A percentile compares a stretch with the other conserved stretches of the same genome.
phyloP scores from a whole-genome alignment of 2,329 filamentous ascomycete species.

The Fusarium nodosum region DNA sequence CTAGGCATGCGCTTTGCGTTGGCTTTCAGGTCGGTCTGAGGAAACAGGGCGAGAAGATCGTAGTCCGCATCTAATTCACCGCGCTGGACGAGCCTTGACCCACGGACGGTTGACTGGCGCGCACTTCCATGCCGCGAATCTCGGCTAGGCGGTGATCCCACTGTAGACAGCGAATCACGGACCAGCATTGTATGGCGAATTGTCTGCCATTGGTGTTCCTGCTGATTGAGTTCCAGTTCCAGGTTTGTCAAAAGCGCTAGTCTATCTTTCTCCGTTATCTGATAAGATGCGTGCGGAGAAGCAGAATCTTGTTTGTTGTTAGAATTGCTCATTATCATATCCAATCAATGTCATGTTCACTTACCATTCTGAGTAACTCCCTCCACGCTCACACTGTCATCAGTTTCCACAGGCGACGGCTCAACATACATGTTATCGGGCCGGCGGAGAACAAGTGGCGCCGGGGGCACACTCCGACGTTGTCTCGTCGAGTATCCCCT shows the following conservation, averaged over 20 bases:
- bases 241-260: conserved; percentile 69
- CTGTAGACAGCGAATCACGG: conserved; percentile 65
- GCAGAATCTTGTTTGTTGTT: conserved; percentile 23
- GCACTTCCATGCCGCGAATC: conserved; percentile 43
- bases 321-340: conserved; percentile 16
- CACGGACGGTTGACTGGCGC: conserved; percentile 16
- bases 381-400: conserved; percentile 64
- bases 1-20: conserved; percentile 26
- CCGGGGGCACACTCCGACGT: conserved; percentile 69
- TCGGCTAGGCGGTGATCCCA: conserved; percentile 52
- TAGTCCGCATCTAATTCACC: conserved; percentile 32
- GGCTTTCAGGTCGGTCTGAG: conserved; percentile 31
- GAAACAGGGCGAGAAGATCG: conserved; percentile 35
- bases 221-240: conserved; percentile 72
- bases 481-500: conserved; percentile 61
- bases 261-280: conserved; percentile 54
- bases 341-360: conserved; percentile 13
- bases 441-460: conserved; percentile 65
- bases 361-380: conserved; percentile 47
- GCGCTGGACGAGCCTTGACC: conserved; percentile 32
- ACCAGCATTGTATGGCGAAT: conserved; percentile 65
- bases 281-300: conserved; percentile 39
- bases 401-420: conserved; percentile 66
- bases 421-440: conserved; percentile 62
- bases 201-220: conserved; percentile 71